Base-by-base conservation (phyloP, 495 filamentous ascomycete genomes). In the Daldinia grandis region DNA sequence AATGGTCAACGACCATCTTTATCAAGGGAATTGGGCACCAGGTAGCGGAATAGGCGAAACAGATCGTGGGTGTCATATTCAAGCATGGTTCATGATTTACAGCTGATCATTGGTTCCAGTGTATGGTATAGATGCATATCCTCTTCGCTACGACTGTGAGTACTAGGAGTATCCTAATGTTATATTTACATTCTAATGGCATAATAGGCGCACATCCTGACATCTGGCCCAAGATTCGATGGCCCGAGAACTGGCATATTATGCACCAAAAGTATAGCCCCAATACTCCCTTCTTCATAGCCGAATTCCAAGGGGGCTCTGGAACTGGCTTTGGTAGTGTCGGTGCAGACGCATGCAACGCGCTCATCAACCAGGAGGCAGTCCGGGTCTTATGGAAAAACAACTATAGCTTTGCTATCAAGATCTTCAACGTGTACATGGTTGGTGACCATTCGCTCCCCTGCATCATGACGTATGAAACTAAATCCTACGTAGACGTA, bases 1-100 rank as follows among this genome's bases (percentile, higher is more conserved):
- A 51, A 91, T 94, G 61, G 90, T 78, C 77, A 95, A 95, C 65
- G 92, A 95, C 79, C 89, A 87, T n/a, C 80, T 75, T 61, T 58
- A 69, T 10, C 71, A 78, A 12, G 91, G 90, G 3, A 81, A 88
- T 71, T 87, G 90, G 73, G 87, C 42, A 1, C 42, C 42, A 10
- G 42, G 42, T 3, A 47, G 42, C 19, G 42, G 42, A 12, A 9
- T 47, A 21, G 42, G 42, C 17, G 42, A 47, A 47, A 47, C 8
- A 47, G 42, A 47, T 8, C 42, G 42, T 47, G 19, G 1, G 42
- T 24, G 6, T 47, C 17, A 17, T 47, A 47, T 17, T 10, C 17
- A 9, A 10, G 17, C 42, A 24, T 19, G 7, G 17, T 9, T 24
- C 21, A 21, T 47, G 7, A 47, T 47, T 47, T 3, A 24, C 3